A percentile compares a stretch with the other conserved stretches of the same genome.
Conservation (phyloP, 1,139 yeast species). For the Diutina catenulata region DNA sequence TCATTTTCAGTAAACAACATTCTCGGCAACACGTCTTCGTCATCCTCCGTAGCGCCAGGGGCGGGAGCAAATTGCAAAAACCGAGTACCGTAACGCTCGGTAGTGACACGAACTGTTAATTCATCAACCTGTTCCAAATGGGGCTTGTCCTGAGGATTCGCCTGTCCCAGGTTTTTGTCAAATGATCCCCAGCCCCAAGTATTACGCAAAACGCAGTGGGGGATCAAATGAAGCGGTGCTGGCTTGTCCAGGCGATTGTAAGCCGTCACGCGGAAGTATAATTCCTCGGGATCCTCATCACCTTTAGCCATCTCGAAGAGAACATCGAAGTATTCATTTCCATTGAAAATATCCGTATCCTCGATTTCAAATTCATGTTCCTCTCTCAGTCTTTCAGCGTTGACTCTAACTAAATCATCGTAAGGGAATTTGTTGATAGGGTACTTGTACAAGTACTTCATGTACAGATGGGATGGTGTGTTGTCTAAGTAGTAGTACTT, state of each 20-base stretch:
- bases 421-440: conserved; percentile 84
- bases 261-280: conserved; percentile 79
- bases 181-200: conserved; percentile 83
- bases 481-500: conserved; percentile 81
- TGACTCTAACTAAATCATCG: conserved; percentile 59
- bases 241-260: conserved; percentile 74
- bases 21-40: conserved; percentile 63
- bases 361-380: conserved; percentile 63
- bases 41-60: conserved; percentile 55
- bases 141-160: conserved; percentile 31
- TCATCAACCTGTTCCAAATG: conserved; percentile 30
- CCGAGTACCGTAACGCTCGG: conserved; percentile 58
- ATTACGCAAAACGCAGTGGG: conserved; percentile 80
- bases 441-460: conserved; percentile 87
- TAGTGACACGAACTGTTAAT: conserved; percentile 49
- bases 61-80: conserved; percentile 75
- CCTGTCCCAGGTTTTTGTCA: conserved; percentile 3
- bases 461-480: conserved; percentile 88
- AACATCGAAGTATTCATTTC: conserved; percentile 79
- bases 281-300: conserved; percentile 70
- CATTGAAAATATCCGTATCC: conserved; percentile 69
- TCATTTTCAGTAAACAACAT: conserved; percentile 83
- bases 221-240: conserved; percentile 80
- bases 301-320: conserved; percentile 88
- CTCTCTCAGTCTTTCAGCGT: conserved; percentile 49